These are phyloP conservation scores for Colletotrichum graminicola DNA, from an alignment of 2,329 filamentous ascomycete genomes.

Conservation along the genomic window DNA sequence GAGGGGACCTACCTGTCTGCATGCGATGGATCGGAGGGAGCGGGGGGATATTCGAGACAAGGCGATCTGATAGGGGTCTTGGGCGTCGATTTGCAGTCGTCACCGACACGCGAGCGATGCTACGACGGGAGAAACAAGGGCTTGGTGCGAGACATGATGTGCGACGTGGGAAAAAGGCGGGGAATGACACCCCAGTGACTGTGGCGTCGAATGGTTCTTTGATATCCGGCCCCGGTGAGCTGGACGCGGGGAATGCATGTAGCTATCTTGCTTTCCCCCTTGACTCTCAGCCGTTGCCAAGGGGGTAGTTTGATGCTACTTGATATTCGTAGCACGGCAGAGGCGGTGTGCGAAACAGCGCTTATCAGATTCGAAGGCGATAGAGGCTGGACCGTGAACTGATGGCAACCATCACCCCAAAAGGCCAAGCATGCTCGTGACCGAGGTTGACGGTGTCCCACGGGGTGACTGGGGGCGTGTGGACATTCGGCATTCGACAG, in stretches of 20 bases:
- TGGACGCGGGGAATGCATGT: slow-evolving; percentile 17
- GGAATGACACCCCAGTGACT: slow-evolving; percentile 1
- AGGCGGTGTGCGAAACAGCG: neutral
- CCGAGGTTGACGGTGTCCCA: neutral
- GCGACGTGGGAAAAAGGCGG: neutral
- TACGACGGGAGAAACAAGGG: slow-evolving; percentile 13
- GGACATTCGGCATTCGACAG: neutral
- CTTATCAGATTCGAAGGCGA: neutral
- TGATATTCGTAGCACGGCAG: neutral
- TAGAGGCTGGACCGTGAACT: neutral
- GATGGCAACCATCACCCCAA: neutral
- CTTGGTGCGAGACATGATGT: slow-evolving; percentile 20
- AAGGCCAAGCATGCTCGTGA: neutral
- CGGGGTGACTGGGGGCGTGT: neutral
- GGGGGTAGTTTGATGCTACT: neutral
- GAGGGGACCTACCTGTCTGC: neutral
- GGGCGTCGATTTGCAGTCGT: slow-evolving; percentile 4
- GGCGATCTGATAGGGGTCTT: neutral
- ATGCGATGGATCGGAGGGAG: neutral
- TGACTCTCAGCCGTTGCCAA: neutral
- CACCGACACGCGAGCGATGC: slow-evolving; percentile 12
- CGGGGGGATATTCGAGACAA: neutral
- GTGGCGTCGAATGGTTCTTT: slow-evolving; percentile 19
- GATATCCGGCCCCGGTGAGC: neutral
- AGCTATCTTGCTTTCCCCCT: neutral